Percentiles rank a stretch among this genome's conserved stretches.
phyloP scores from a whole-genome alignment of 2,329 filamentous ascomycete species.

The Aspergillus pseudotamarii region DNA sequence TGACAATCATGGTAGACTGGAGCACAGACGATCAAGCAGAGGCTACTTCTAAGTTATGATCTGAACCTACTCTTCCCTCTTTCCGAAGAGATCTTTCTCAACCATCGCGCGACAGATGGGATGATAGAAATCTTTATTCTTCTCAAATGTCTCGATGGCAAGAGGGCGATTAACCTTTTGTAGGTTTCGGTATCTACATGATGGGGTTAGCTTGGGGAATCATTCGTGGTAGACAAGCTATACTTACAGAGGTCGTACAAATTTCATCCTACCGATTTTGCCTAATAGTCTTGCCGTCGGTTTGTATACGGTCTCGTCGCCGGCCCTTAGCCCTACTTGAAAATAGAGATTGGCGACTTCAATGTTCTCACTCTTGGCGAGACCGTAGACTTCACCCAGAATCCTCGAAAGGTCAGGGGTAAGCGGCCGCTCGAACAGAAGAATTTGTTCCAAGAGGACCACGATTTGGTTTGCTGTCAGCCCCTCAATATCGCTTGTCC shows the following conservation, averaged over 20 bases:
- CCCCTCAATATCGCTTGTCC: constrained; percentile 66
- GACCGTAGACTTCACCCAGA: constrained; percentile 75
- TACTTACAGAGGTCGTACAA: constrained; percentile 77
- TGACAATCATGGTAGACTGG: background rate
- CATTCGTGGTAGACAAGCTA: background rate
- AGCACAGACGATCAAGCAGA: background rate
- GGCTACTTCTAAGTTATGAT: background rate
- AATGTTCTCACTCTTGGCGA: constrained; percentile 76
- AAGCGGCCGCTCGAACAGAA: constrained; percentile 67
- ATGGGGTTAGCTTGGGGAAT: constrained; percentile 16
- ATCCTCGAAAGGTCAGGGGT: constrained; percentile 66
- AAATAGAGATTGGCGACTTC: constrained; percentile 84
- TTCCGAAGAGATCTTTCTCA: constrained; percentile 74
- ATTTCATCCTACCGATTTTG: constrained; percentile 93
- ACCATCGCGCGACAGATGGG: constrained; percentile 87
- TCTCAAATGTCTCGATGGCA: constrained; percentile 80
- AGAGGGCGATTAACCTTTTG: constrained; percentile 73
- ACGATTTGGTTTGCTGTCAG: constrained; percentile 88
- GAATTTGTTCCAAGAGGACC: constrained; percentile 82
- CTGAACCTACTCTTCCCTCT: constrained; percentile 26
- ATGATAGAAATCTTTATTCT: constrained; percentile 91
- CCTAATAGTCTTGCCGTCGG: constrained; percentile 76
- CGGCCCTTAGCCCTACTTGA: constrained; percentile 74
- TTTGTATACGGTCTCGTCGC: constrained; percentile 68
- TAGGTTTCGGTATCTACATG: constrained; percentile 61